Conservation (phyloP, 2,329 filamentous ascomycete genomes). For the Aspergillus versicolor region DNA sequence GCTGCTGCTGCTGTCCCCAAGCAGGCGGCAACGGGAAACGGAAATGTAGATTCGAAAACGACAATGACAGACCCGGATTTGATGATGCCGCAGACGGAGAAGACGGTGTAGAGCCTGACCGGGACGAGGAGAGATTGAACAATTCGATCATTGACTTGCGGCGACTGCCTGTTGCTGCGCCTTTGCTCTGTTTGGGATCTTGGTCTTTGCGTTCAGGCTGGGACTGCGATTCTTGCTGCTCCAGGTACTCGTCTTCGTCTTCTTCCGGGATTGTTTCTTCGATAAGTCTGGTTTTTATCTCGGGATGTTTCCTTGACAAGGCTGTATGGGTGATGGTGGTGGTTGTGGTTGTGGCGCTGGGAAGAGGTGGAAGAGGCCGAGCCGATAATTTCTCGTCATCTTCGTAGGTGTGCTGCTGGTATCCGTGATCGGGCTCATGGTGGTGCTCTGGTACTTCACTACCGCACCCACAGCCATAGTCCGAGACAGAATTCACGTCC, state of each 20-base stretch:
- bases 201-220: neutral
- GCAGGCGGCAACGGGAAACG: slow-evolving; percentile 5
- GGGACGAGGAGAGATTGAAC: slow-evolving; percentile 13
- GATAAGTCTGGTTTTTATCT: slow-evolving; percentile 17
- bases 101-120: neutral
- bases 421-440: neutral
- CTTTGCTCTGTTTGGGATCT: slow-evolving; percentile 1
- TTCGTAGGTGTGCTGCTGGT: neutral
- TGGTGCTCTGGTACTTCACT: neutral
- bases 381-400: neutral
- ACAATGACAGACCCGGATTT: slow-evolving; percentile 5
- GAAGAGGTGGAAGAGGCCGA: slow-evolving; percentile 1
- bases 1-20: neutral
- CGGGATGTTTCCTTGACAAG: slow-evolving; percentile 8
- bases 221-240: neutral
- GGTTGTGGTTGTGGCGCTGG: neutral
- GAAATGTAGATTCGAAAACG: slow-evolving; percentile 9
- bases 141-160: slow-evolving; percentile 24
- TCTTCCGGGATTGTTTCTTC: slow-evolving; percentile 22
- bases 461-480: neutral
- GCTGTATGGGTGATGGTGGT: neutral
- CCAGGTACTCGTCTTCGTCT: slow-evolving; percentile 8
- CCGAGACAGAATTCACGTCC: neutral
- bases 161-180: slow-evolving; percentile 9
- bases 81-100: neutral